Evolutionary conservation across 345 rosid species (phyloP).

Genomic region (Eucalyptus brandiana): DNA sequence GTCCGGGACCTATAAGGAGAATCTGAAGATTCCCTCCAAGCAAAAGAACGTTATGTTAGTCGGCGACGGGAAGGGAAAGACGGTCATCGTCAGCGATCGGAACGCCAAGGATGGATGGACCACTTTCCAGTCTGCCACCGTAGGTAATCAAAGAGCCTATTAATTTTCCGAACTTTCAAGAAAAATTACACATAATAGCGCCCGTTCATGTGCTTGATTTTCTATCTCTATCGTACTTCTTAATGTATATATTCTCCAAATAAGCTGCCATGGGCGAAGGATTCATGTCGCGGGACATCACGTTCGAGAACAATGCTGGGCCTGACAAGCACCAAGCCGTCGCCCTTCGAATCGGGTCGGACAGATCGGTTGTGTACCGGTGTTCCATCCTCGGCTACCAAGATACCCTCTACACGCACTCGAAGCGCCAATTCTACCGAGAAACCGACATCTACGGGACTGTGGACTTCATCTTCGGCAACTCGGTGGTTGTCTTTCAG

Average conservation of each 20-base stretch:
- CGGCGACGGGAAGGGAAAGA: background rate
- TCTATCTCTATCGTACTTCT: background rate
- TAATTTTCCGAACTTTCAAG: background rate
- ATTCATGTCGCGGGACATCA: background rate
- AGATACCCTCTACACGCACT: background rate
- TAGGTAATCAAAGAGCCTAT: background rate
- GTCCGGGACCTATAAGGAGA: background rate
- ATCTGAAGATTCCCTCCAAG: background rate
- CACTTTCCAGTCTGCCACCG: background rate
- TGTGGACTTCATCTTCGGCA: background rate
- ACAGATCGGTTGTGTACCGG: too few species aligned
- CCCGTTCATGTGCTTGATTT: background rate
- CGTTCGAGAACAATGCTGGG: too few species aligned
- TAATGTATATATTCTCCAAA: background rate
- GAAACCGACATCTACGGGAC: background rate
- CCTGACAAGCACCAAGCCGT: too few species aligned
- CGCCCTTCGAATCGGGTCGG: too few species aligned
- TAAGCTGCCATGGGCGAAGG: background rate
- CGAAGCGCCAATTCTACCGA: background rate
- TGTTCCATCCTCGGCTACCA: too few species aligned
- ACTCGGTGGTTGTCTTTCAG: background rate
- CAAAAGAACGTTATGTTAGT: background rate
- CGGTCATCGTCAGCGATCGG: background rate
- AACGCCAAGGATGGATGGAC: background rate
- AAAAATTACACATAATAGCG: background rate